These are phyloP conservation scores for Fusarium subtropicale DNA, from an alignment of 2,329 filamentous ascomycete species.

Conservation along the genomic window DNA sequence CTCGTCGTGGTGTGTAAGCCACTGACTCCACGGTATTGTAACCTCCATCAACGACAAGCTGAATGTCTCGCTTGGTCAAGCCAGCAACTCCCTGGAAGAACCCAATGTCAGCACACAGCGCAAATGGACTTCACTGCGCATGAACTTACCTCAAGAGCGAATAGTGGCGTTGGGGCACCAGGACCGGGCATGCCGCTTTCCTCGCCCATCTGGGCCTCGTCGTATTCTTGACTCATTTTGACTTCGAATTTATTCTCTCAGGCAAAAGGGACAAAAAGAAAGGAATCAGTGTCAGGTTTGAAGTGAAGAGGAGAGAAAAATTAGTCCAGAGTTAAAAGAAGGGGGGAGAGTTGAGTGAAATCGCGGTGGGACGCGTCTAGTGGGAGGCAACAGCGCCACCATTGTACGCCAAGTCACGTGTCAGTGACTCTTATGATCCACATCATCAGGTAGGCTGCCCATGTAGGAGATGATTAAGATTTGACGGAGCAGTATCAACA, in stretches of 20 bases:
- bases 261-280: neutral
- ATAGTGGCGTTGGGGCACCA: conserved; percentile 91
- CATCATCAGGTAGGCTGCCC: neutral
- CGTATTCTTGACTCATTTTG: conserved; percentile 67
- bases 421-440: neutral
- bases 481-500: neutral
- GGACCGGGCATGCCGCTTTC: conserved; percentile 82
- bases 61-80: conserved; percentile 94
- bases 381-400: conserved; percentile 44
- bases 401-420: conserved; percentile 56
- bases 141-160: conserved; percentile 80
- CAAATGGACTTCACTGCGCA: neutral
- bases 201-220: conserved; percentile 74
- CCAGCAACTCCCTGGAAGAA: conserved; percentile 79
- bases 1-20: conserved; percentile 86
- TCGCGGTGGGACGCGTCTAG: conserved; percentile 53
- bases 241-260: neutral
- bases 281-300: neutral
- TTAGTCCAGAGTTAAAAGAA: conserved; percentile 31
- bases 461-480: neutral
- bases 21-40: conserved; percentile 96
- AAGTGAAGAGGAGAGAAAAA: neutral
- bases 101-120: conserved; percentile 20
- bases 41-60: conserved; percentile 89
- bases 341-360: conserved; percentile 42